Evolutionary conservation across 257 asterid species (phyloP), one percentile per base, ranked within the genome.

Genomic region (Solanum clarkiae): DNA sequence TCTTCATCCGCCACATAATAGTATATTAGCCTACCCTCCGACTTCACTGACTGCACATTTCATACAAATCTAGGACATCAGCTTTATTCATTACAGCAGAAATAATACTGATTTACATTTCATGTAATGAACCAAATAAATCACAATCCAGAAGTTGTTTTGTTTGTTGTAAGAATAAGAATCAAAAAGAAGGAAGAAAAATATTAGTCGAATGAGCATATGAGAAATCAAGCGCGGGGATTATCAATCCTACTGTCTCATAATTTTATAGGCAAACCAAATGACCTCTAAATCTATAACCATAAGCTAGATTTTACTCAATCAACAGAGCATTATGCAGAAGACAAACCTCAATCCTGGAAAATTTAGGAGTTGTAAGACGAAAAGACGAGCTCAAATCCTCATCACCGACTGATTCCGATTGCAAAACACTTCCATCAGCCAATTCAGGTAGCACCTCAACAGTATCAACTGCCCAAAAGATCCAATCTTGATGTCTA

Each of bases 381-480:
- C 84, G 82, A 82, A 92, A 90, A 17, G 92, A 49, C 56, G 94
- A 86, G 87, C 83, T 89, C 44, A 90, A 69, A 86, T 91, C 91
- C 1, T 80, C 90, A 18, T 90, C 66, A n/a, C 29, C 93, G 71
- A 83, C 54, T 6, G 92, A 79, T 8, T 91, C 91, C 1, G 92
- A 83, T 42, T 89, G 75, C 4, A 75, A 29, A n/a, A 92, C 84
- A 16, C 84, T 88, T 65, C 89, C 88, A 11, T 91, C 87, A 7
- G 94, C 89, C 20, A 90, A 83, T 3, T 86, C 89, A 0, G 96
- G 88, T 8, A 93, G 88, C 6, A 81, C 82, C 90, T 94, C 97
- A 15, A 92, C 79, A 13, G 89, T 86, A 81, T 94, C 94, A 53
- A 96, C 91, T 24, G 86, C 90, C 99, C 99, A 96, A 70, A 96